These are phyloP conservation scores for Endoconidiophora laricicola DNA, from an alignment of 2,329 filamentous ascomycete species.

Conservation along the genomic window DNA sequence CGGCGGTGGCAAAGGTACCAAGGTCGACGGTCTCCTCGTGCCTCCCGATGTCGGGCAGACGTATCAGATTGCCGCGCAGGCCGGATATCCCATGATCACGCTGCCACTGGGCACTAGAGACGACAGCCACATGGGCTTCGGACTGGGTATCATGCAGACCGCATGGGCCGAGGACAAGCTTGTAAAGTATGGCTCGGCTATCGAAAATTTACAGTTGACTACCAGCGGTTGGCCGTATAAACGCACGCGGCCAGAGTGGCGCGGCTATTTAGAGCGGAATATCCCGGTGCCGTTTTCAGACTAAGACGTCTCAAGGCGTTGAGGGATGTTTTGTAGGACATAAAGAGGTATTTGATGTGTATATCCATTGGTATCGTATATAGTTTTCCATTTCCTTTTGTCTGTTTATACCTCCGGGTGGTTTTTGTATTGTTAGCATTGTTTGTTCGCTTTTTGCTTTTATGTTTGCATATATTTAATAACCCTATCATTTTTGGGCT, in stretches of 20 bases:
- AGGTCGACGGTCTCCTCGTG: constrained; percentile 47
- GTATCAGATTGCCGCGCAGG: constrained; percentile 56
- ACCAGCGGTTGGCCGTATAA: constrained; percentile 25
- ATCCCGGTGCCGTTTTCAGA: constrained; percentile 23
- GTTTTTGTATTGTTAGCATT: constrained; percentile 1
- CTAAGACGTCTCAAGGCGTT: not conserved
- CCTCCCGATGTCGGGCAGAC: constrained; percentile 52
- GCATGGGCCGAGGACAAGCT: constrained; percentile 43
- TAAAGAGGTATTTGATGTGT: not conserved
- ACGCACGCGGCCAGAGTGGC: constrained; percentile 35
- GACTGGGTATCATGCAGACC: constrained; percentile 40
- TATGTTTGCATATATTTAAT: not conserved
- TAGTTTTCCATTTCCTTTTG: constrained; percentile 3
- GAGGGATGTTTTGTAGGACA: not conserved
- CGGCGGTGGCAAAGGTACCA: constrained; percentile 18
- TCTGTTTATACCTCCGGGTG: not conserved
- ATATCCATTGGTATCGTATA: constrained; percentile 3
- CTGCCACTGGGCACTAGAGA: constrained; percentile 43
- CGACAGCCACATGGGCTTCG: constrained; percentile 21
- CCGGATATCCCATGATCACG: constrained; percentile 57
- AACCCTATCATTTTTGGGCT: not conserved
- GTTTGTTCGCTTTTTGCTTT: not conserved
- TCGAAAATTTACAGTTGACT: constrained; percentile 38
- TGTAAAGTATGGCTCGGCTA: constrained; percentile 44
- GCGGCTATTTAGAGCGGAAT: constrained; percentile 31